Conservation (phyloP, 225 moss, liverwort and hornwort genomes). For the Straminergon stramineum region DNA sequence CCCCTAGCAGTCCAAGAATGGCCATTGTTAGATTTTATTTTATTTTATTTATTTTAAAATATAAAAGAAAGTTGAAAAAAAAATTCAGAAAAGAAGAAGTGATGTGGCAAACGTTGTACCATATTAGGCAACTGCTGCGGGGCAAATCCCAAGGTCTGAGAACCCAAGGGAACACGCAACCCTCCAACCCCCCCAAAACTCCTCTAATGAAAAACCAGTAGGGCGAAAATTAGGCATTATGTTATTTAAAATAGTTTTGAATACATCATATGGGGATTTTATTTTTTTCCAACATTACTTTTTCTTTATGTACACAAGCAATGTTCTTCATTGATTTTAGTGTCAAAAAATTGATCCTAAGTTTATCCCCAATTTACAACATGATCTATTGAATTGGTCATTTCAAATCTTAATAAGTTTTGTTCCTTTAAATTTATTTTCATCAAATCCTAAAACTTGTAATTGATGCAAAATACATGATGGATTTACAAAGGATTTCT, state of each 20-base stretch:
- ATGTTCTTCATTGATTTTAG: neutral
- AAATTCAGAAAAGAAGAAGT: too few species aligned
- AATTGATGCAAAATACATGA: neutral
- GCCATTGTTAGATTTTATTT: too few species aligned
- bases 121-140: too few species aligned
- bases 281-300: neutral
- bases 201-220: neutral
- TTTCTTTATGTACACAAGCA: neutral
- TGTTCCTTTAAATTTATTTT: neutral
- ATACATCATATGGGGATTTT: neutral
- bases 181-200: too few species aligned
- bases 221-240: accelerated
- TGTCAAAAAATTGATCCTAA: neutral
- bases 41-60: too few species aligned
- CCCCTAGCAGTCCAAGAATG: too few species aligned
- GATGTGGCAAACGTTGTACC: too few species aligned
- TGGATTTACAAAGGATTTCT: neutral
- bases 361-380: neutral
- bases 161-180: too few species aligned
- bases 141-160: too few species aligned
- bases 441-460: too few species aligned
- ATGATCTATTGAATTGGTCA: neutral
- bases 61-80: too few species aligned
- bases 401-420: neutral
- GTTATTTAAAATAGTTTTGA: neutral